phyloP scores from a whole-genome alignment of 768 basidiomycete species.

The Boletus rex-veris region DNA sequence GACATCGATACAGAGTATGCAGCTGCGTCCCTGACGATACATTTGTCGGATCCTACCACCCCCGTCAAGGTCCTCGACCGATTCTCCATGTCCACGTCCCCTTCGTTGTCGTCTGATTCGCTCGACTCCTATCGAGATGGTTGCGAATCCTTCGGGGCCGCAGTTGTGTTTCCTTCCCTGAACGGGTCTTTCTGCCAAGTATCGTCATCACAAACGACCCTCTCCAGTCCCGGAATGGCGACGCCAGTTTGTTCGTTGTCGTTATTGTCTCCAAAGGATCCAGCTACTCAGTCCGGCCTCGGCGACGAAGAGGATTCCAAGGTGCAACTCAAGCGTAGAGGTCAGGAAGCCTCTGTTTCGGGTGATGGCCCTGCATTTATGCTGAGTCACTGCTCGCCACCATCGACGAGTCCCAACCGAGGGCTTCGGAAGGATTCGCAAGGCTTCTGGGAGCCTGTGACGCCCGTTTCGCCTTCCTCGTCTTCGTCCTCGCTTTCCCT shows the following conservation, averaged over 20 bases:
- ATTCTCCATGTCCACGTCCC: constrained; percentile 7
- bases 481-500: constrained; percentile 15
- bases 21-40: neutral
- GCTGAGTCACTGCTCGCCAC: constrained; percentile 11
- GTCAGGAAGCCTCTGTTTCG: neutral
- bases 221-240: neutral
- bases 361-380: constrained; percentile 1
- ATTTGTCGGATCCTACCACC: constrained; percentile 13
- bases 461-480: constrained; percentile 15
- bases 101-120: constrained; percentile 1
- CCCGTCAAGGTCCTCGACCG: constrained; percentile 15
- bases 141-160: constrained; percentile 5
- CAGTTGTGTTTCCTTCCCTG: constrained; percentile 24
- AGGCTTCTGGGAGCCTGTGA: constrained; percentile 27
- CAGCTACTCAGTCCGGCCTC: neutral
- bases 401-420: constrained; percentile 3
- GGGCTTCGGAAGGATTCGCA: constrained; percentile 24
- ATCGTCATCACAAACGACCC: neutral
- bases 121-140: neutral
- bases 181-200: constrained; percentile 23
- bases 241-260: constrained; percentile 6
- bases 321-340: neutral
- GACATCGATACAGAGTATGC: constrained; percentile 5
- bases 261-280: neutral
- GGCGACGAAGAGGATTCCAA: constrained; percentile 1